Evolutionary conservation across 768 basidiomycete genomes (phyloP).

Genomic region (Russula vinacea): DNA sequence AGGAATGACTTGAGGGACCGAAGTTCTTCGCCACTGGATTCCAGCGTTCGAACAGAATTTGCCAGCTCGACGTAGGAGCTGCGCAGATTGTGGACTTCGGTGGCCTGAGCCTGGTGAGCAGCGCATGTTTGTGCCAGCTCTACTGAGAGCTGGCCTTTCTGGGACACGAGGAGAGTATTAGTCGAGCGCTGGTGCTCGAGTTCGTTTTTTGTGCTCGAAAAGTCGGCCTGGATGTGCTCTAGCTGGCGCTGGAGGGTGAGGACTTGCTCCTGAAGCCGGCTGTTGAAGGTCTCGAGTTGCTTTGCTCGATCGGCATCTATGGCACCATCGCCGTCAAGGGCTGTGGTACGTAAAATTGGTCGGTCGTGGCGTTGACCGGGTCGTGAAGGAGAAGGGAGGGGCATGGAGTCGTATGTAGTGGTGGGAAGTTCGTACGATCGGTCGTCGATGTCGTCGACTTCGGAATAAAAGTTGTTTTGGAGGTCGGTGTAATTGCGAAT

Average conservation of each 20-base stretch:
- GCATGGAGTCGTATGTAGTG: conserved; percentile 14
- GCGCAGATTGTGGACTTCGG: conserved; percentile 31
- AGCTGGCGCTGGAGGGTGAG: conserved; percentile 28
- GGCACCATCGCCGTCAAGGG: neutral
- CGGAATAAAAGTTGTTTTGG: conserved; percentile 17
- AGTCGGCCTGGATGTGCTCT: conserved; percentile 28
- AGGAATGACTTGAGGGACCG: conserved; percentile 38
- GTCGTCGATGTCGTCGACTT: conserved; percentile 25
- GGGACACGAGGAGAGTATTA: conserved; percentile 26
- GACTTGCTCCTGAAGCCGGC: conserved; percentile 27
- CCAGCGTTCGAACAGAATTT: conserved; percentile 32
- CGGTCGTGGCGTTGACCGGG: conserved; percentile 28
- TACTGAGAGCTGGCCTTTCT: conserved; percentile 28
- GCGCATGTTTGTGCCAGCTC: conserved; percentile 23
- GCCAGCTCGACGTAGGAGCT: conserved; percentile 32
- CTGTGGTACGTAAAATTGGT: neutral
- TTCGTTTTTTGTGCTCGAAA: conserved; percentile 29
- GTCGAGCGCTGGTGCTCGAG: conserved; percentile 27
- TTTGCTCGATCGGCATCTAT: conserved; percentile 13
- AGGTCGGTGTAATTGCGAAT: conserved; percentile 27
- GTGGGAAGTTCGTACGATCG: conserved; percentile 27
- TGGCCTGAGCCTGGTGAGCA: conserved; percentile 18
- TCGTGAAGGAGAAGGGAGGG: conserved; percentile 6
- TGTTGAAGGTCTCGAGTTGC: conserved; percentile 26
- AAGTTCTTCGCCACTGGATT: conserved; percentile 34